A percentile compares a stretch with the other conserved stretches of the same genome.
Conservation (phyloP, 306 rosid genomes). For the Rosa lucieae region DNA sequence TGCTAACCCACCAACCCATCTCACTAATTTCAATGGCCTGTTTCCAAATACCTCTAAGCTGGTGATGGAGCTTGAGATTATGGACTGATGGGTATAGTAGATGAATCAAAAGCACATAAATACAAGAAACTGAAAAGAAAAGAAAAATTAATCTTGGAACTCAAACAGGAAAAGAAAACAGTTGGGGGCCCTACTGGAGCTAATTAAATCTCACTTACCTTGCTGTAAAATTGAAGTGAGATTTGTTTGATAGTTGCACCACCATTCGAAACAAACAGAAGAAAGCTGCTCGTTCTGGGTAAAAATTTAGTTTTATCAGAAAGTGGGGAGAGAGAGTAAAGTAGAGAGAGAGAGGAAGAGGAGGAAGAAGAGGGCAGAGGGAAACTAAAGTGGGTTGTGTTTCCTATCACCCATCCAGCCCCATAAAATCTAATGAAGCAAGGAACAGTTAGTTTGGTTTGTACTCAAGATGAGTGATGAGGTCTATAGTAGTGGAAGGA, state of each 20-base stretch:
- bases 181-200: conserved; percentile 40
- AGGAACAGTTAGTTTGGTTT: conserved; percentile 41
- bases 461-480: conserved; percentile 44
- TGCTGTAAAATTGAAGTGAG: conserved; percentile 26
- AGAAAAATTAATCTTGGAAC: conserved; percentile 4
- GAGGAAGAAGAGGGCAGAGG: neutral
- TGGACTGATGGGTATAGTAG: conserved; percentile 5
- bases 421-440: conserved; percentile 36
- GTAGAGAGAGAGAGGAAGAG: neutral
- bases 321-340: conserved; percentile 21
- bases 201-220: conserved; percentile 27
- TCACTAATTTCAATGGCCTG: conserved; percentile 43
- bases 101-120: neutral
- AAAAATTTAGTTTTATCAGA: conserved; percentile 7
- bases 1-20: conserved; percentile 61
- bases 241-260: conserved; percentile 44
- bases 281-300: conserved; percentile 11
- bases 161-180: conserved; percentile 15
- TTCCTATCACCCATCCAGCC: conserved; percentile 77
- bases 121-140: neutral
- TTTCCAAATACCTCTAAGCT: conserved; percentile 36
- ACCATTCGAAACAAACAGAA: neutral
- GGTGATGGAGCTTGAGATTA: conserved; percentile 25
- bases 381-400: conserved; percentile 35
- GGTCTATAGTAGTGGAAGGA: neutral